Evolutionary conservation across 768 basidiomycete genomes (phyloP), one percentile per base, ranked within the genome.

Genomic region (Postia placenta): DNA sequence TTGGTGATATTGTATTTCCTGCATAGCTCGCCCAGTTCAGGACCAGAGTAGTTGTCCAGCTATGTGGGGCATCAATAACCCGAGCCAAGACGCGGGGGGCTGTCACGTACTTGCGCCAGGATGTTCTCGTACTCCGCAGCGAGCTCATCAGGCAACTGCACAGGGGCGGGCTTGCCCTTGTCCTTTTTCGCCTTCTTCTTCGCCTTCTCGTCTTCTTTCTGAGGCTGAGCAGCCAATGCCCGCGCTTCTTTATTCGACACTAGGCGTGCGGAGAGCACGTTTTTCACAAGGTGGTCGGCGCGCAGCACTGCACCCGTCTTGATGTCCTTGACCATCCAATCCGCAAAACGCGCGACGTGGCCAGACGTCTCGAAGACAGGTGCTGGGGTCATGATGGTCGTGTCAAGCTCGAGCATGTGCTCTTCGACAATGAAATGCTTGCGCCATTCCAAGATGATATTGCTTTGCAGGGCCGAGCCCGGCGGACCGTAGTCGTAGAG

Each of bases 361-460:
- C 96, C 94, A 27, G 93, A 97, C 0, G 95, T 84, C 67, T 96
- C 94, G 63, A 98, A 94, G 9, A 98, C 94, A 11, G 92, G 74
- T 2, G 89, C 80, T 14, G 95, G 87, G 0, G 95, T 98, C 85
- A 98, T 96, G 70, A 96, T 85, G 33, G 96, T 97, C 22, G 94
- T 97, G 62, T 98, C 95, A 56, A 98, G 81, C 68, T 98, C 95
- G 58, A 95, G 83, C 96, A 98, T 99, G 69, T 89, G 81, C 61
- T 99, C 95, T 60, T 98, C 91, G 62, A 98, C 77, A 74, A 99
- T 98, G 63, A 98, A 98, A 71, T 98, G 96, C 64, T 87, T 87
- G 47, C 95, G 79, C 96, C 95, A 98, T 76, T 90, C 90, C 0
- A 87, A 73, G 64, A 97, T 85, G 70, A 99, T 91, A 75, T 98